phyloP scores from a whole-genome alignment of 148 eudicot species.

The Rhododendron mucronatum region DNA sequence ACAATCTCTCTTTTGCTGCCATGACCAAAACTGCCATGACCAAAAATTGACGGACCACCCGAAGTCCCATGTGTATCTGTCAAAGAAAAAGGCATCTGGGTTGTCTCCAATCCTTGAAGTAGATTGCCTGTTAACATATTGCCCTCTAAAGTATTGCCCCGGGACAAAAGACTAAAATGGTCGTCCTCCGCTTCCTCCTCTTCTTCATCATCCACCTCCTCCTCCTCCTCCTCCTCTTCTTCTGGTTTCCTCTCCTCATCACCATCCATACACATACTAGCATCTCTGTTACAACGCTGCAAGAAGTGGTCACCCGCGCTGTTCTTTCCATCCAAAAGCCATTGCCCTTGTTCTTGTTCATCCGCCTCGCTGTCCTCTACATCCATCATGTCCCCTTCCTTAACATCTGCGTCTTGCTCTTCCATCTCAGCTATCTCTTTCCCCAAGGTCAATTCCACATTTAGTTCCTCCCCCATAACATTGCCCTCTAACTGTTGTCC shows the following conservation, averaged over 20 bases:
- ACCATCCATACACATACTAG: conserved; percentile 14
- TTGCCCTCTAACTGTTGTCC: conserved; percentile 2
- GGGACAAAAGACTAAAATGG: conserved; percentile 28
- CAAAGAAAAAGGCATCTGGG: conserved; percentile 32
- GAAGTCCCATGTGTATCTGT: conserved; percentile 35
- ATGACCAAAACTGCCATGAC: conserved; percentile 30
- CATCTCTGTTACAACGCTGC: conserved; percentile 44
- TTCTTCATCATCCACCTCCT: conserved; percentile 27
- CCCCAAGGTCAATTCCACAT: conserved; percentile 39
- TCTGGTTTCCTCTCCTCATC: conserved; percentile 28
- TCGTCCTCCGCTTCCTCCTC: conserved; percentile 37
- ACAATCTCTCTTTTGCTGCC: conserved; percentile 50
- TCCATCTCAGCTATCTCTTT: conserved; percentile 35
- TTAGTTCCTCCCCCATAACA: conserved; percentile 24
- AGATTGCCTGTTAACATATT: conserved; percentile 45
- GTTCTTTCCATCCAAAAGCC: conserved; percentile 44
- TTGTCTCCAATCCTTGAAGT: conserved; percentile 46
- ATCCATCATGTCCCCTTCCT: conserved; percentile 38
- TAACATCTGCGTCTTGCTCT: conserved; percentile 12
- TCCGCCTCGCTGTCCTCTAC: conserved; percentile 35
- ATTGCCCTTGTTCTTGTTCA: conserved; percentile 37
- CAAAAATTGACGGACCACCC: conserved; percentile 38
- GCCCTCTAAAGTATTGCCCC: conserved; percentile 22
- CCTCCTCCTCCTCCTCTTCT: conserved; percentile 24
- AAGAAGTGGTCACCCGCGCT: conserved; percentile 34